These are phyloP conservation scores for Fraxinus baroniana DNA, from an alignment of 305 asterid genomes.

Conservation along the genomic window DNA sequence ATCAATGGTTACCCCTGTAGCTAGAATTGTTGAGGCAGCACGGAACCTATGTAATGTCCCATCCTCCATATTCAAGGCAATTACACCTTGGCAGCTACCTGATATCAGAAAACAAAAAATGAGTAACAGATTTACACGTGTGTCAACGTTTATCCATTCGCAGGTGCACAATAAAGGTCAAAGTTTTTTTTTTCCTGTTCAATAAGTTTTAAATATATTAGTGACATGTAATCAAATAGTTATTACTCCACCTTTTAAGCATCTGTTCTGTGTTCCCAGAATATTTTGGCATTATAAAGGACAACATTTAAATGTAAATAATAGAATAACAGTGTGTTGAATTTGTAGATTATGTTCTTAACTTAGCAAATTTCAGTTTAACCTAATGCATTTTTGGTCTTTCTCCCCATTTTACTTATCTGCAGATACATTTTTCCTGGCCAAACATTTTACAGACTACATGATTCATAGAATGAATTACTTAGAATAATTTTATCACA, in stretches of 20 bases:
- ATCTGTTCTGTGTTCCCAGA: neutral
- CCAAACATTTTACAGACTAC: neutral
- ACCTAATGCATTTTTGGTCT: neutral
- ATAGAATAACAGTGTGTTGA: neutral
- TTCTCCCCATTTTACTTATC: neutral
- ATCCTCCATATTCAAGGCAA: conserved; percentile 96
- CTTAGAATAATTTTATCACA: neutral
- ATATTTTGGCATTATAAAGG: neutral
- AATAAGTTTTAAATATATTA: neutral
- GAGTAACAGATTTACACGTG: neutral
- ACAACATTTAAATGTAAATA: neutral
- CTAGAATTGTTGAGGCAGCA: conserved; percentile 86
- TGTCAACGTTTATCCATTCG: neutral
- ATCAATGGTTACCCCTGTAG: conserved; percentile 78
- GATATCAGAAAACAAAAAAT: conserved; percentile 17
- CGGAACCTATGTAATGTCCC: conserved; percentile 95
- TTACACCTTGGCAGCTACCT: conserved; percentile 96
- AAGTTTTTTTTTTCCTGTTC: neutral
- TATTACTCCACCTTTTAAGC: neutral
- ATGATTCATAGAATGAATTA: neutral
- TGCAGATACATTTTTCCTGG: neutral
- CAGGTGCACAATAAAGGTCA: neutral
- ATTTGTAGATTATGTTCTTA: neutral
- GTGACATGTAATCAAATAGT: neutral
- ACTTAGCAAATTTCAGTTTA: neutral